Percentiles rank a stretch among this genome's conserved stretches.
Conservation (phyloP, 495 filamentous ascomycete genomes). For the Thermochaetoides thermophila region DNA sequence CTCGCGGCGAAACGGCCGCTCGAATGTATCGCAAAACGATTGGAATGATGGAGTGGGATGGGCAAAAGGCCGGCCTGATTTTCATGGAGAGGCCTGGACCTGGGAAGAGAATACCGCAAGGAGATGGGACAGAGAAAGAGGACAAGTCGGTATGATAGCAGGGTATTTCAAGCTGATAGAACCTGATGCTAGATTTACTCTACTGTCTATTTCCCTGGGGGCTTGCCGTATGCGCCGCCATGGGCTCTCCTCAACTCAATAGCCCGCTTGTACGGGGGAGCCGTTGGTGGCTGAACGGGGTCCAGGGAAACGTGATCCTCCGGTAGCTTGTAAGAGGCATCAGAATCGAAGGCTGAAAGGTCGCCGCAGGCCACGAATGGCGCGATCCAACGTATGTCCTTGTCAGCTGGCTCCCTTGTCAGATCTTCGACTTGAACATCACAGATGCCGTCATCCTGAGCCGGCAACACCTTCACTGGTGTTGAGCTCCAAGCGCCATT, state of each 20-base stretch:
- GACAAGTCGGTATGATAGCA: too few relatives aligned
- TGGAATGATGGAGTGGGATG: constrained; percentile 28
- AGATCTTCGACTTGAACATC: constrained; percentile 41
- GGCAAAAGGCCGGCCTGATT: constrained; percentile 10
- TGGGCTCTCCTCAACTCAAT: constrained; percentile 66
- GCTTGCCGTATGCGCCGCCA: constrained; percentile 64
- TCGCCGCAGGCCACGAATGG: constrained; percentile 94
- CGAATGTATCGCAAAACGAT: constrained; percentile 34
- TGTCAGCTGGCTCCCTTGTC: constrained; percentile 24
- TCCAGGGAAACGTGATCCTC: constrained; percentile 62
- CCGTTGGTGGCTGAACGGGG: constrained; percentile 90
- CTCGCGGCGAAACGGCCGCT: constrained; percentile 19
- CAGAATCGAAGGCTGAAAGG: constrained; percentile 83
- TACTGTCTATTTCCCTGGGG: background rate
- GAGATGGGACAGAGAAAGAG: background rate
- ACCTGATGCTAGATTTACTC: background rate
- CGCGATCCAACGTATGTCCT: constrained; percentile 61
- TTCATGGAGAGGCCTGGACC: constrained; percentile 18
- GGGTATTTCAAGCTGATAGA: too few relatives aligned
- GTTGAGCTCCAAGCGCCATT: constrained; percentile 27
- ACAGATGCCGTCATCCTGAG: constrained; percentile 37
- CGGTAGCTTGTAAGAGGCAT: constrained; percentile 82
- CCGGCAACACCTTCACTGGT: constrained; percentile 4
- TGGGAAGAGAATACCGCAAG: background rate
- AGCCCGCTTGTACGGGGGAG: constrained; percentile 84